Base-by-base conservation (phyloP, 805 yeast species). In the Saturnispora ahearnii region DNA sequence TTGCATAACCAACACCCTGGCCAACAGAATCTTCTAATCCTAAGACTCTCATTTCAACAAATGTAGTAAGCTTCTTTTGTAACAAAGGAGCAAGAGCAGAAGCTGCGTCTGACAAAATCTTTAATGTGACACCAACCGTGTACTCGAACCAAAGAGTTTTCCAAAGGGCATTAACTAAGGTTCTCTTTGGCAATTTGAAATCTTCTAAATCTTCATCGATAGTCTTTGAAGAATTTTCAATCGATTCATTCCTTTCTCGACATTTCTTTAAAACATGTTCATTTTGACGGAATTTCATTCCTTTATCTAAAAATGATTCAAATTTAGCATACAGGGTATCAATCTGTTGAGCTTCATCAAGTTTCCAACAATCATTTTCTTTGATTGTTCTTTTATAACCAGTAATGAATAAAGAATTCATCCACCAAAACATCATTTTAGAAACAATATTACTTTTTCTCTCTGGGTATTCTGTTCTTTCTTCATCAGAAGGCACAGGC, bases 361-460 rank as follows among this genome's bases (percentile, higher is more conserved):
- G 62, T 29, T 59, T 59, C 55, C 61, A 84, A 55, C 84, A 61
- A 64, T 86, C 93, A 44, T 76, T 73, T 2, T 84, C 79, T 41
- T 76, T 77, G 42, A 86, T 65, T 0, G 90, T 83, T 59, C 93
- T 72, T 62, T 79, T 82, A 63, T 85, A 85, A 6, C 95, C 93
- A 7, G 76, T 75, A 13, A 64, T 66, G 70, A 86, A 65, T 38
- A 85, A 57, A 0, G 89, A 89, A 26, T 66, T 58, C 43, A 85
- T 64, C 90, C 91, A 86, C 78, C 82, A 73, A 61, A 84, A 79
- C 57, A 80, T 76, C 18, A 72, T 55, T 52, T 74, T 64, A 11
- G 69, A 72, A 1, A 79, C n/a, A 1, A 61, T 47, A 53, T 73
- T 77, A 1, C 72, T 55, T 31, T 57, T 64, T 12, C 64, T 65